phyloP scores from a whole-genome alignment of 768 basidiomycete genomes.

The Trametes elegans region DNA sequence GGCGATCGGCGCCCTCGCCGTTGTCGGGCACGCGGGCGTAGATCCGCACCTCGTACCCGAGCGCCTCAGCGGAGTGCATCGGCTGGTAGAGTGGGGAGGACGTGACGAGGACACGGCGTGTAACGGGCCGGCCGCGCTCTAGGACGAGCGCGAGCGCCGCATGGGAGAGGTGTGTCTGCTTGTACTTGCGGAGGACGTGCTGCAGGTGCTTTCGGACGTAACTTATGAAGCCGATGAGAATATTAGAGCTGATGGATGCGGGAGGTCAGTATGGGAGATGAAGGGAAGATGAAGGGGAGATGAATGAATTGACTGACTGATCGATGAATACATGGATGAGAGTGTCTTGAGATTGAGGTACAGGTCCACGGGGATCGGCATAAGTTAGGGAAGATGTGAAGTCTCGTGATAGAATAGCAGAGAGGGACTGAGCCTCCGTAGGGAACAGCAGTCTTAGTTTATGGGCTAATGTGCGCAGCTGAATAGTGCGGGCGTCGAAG shows the following conservation, averaged over 20 bases:
- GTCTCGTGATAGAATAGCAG: conserved; percentile 30
- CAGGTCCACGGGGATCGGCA: conserved; percentile 38
- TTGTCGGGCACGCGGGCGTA: conserved; percentile 70
- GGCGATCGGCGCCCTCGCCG: conserved; percentile 60
- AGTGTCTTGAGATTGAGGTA: conserved; percentile 31
- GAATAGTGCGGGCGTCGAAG: conserved; percentile 46
- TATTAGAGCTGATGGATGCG: conserved; percentile 64
- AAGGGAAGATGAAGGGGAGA: not conserved
- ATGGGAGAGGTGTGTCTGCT: conserved; percentile 63
- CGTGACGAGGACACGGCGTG: conserved; percentile 72
- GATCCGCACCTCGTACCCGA: conserved; percentile 75
- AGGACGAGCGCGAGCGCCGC: conserved; percentile 73
- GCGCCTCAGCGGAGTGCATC: conserved; percentile 64
- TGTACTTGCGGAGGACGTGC: conserved; percentile 35
- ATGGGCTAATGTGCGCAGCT: conserved; percentile 53
- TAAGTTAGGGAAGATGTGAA: conserved; percentile 25
- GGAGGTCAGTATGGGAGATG: not conserved
- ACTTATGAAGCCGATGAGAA: conserved; percentile 78
- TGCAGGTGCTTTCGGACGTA: conserved; percentile 59
- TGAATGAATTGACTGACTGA: conserved; percentile 42
- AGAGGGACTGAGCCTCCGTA: conserved; percentile 39
- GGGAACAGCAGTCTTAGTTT: conserved; percentile 58
- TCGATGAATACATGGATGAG: conserved; percentile 50
- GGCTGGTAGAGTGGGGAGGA: conserved; percentile 85
- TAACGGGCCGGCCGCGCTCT: conserved; percentile 77